Percentiles rank a stretch among this genome's conserved stretches.
Conservation (phyloP, 306 rosid species). For the Lathyrus sativus region DNA sequence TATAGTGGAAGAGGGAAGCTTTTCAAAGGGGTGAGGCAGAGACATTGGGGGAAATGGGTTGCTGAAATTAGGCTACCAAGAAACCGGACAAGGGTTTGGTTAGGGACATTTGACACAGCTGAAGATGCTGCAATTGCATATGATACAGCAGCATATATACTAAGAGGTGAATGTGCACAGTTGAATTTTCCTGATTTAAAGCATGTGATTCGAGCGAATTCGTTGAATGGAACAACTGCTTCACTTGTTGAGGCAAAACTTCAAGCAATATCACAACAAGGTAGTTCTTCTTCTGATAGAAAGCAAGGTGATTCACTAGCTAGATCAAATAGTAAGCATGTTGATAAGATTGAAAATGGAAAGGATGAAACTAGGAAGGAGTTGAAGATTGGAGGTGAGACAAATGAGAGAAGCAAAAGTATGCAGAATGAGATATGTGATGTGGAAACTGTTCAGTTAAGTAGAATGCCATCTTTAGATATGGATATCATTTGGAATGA, state of each 20-base stretch:
- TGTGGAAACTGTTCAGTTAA: slow-evolving; percentile 72
- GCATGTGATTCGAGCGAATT: slow-evolving; percentile 64
- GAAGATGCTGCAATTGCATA: slow-evolving; percentile 93
- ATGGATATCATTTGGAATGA: slow-evolving; percentile 96
- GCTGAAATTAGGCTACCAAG: slow-evolving; percentile 93
- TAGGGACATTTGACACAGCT: slow-evolving; percentile 88
- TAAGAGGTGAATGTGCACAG: slow-evolving; percentile 83
- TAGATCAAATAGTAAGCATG: slow-evolving; percentile 32
- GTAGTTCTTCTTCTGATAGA: slow-evolving; percentile 26
- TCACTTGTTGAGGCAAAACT: slow-evolving; percentile 81
- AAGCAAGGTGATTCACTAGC: slow-evolving; percentile 5
- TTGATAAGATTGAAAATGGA: slow-evolving; percentile 28
- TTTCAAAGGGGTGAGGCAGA: slow-evolving; percentile 88
- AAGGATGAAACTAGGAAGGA: slow-evolving; percentile 48
- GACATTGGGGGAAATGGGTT: slow-evolving; percentile 99
- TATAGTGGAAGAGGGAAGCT: slow-evolving; percentile 56
- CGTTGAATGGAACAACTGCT: slow-evolving; percentile 70
- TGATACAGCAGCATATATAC: slow-evolving; percentile 89
- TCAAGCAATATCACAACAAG: slow-evolving; percentile 59
- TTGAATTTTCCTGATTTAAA: slow-evolving; percentile 79
- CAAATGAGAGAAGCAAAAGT: slow-evolving; percentile 53
- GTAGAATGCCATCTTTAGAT: slow-evolving; percentile 95
- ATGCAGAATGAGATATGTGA: slow-evolving; percentile 47
- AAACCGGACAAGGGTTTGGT: slow-evolving; percentile 86
- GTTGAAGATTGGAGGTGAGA: slow-evolving; percentile 43